Conservation (phyloP, 1,139 yeast species). For the Nakaseomyces kungkrabaensis region DNA sequence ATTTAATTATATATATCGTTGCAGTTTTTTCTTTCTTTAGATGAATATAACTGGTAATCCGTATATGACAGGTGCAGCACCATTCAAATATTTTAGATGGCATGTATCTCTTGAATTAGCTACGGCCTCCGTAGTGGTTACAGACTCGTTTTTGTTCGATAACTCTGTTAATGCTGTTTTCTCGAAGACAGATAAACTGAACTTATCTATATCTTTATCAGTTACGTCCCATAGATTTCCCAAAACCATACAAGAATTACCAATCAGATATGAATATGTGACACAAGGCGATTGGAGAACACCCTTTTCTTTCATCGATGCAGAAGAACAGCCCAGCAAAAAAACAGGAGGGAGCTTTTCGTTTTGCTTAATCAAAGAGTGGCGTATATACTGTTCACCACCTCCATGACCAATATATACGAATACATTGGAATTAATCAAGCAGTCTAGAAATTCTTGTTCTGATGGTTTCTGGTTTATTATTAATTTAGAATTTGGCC, state of each 20-base stretch:
- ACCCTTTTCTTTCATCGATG: conserved; percentile 52
- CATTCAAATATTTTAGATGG: conserved; percentile 56
- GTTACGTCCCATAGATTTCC: conserved; percentile 97
- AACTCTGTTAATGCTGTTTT: conserved; percentile 44
- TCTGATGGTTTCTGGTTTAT: conserved; percentile 51
- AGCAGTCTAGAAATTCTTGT: conserved; percentile 33
- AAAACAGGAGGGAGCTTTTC: conserved; percentile 54
- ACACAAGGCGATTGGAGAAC: conserved; percentile 67
- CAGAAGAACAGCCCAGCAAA: conserved; percentile 89
- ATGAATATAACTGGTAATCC: conserved; percentile 48
- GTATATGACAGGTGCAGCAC: conserved; percentile 73
- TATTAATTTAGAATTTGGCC: conserved; percentile 44
- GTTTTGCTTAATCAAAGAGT: conserved; percentile 38
- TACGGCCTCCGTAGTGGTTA: conserved; percentile 36
- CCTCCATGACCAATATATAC: conserved; percentile 93
- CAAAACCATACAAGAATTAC: conserved; percentile 73
- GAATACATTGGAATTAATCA: conserved; percentile 43
- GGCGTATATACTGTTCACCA: conserved; percentile 69
- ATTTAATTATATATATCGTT: background rate
- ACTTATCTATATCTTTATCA: conserved; percentile 84
- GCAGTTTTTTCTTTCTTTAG: background rate
- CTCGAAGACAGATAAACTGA: conserved; percentile 49
- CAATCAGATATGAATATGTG: conserved; percentile 60
- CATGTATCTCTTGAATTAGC: conserved; percentile 51
- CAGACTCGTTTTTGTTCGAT: conserved; percentile 2